Evolutionary conservation across 1,284 basidiomycete species (phyloP).

Genomic region (Leccinum fuscescens): DNA sequence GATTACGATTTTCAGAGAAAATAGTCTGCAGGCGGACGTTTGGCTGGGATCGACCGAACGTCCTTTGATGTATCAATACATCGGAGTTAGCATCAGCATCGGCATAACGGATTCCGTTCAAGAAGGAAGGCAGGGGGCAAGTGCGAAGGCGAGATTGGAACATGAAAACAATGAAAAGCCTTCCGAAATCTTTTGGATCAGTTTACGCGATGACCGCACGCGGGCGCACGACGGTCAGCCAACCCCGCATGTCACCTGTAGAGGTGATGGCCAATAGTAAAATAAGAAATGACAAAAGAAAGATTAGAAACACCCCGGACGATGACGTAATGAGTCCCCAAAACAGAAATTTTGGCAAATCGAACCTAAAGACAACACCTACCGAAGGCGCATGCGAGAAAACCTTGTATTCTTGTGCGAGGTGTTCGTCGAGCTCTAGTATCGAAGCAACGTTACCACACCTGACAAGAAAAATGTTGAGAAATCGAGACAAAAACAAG

Average conservation of each 20-base stretch:
- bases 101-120: background rate
- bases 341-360: background rate
- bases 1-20: conserved; percentile 50
- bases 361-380: conserved; percentile 30
- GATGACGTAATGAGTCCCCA: conserved; percentile 14
- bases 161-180: background rate
- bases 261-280: conserved; percentile 13
- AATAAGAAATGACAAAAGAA: background rate
- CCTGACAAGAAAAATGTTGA: conserved; percentile 40
- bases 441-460: conserved; percentile 95
- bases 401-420: conserved; percentile 90
- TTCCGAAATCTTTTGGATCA: background rate
- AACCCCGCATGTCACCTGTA: conserved; percentile 32
- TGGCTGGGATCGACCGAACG: conserved; percentile 83
- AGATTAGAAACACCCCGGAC: conserved; percentile 19
- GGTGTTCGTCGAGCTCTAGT: conserved; percentile 86
- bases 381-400: conserved; percentile 78
- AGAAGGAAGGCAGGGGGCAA: background rate
- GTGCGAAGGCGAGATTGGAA: background rate
- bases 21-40: conserved; percentile 85
- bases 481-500: background rate
- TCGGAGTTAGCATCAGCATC: background rate
- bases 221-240: conserved; percentile 1
- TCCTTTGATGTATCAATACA: conserved; percentile 46
- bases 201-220: background rate